phyloP scores from a whole-genome alignment of 176 grass and related monocot genomes.

The Elymus sibiricus region DNA sequence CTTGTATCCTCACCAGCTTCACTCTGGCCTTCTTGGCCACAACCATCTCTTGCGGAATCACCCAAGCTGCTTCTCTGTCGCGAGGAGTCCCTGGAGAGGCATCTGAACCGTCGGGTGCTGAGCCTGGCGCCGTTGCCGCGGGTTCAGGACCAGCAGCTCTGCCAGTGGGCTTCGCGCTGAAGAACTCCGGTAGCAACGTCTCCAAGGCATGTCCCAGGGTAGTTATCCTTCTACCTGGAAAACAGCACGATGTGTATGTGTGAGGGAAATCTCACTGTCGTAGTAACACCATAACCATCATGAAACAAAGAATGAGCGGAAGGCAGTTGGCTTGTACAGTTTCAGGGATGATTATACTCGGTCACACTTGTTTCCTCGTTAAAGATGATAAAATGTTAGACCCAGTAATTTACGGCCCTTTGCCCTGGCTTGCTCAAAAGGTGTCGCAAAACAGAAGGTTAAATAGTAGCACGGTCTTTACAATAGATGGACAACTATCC shows the following conservation, averaged over 20 bases:
- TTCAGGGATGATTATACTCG: neutral
- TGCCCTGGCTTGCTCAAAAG: neutral
- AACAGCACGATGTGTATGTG: neutral
- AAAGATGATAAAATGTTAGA: neutral
- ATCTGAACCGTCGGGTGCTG: slow-evolving; percentile 20
- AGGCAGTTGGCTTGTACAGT: neutral
- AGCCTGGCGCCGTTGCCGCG: slow-evolving; percentile 1
- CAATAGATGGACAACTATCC: no score
- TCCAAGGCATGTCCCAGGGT: slow-evolving; percentile 58
- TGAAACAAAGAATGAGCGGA: neutral
- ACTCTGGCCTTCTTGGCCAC: slow-evolving; percentile 20
- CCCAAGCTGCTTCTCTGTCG: neutral
- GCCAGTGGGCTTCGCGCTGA: slow-evolving; percentile 7
- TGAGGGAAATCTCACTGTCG: neutral
- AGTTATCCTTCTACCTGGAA: slow-evolving; percentile 43
- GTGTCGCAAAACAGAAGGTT: neutral
- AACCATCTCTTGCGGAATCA: neutral
- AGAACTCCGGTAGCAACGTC: slow-evolving; percentile 71
- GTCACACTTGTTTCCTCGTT: neutral
- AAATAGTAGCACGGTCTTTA: neutral
- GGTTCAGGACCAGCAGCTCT: neutral
- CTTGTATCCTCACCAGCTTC: slow-evolving; percentile 79
- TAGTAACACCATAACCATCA: no score
- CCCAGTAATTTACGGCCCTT: neutral
- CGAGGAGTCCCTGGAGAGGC: neutral